Base-by-base conservation (phyloP, 192 early-diverging fungal genomes). In the Obelidium mucronatum region DNA sequence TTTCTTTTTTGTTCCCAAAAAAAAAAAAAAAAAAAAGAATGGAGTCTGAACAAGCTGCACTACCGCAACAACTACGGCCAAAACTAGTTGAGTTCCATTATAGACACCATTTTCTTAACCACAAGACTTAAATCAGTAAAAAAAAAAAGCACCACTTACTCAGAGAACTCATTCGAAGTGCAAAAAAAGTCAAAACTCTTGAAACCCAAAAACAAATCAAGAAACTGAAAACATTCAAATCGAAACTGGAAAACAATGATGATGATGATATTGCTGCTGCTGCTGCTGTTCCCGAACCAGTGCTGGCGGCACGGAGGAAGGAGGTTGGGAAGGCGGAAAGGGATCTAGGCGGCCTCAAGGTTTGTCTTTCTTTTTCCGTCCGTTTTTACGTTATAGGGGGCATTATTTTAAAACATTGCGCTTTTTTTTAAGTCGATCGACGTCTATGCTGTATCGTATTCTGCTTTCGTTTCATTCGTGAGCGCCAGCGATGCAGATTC, bases 111-210 rank as follows among this genome's bases (percentile, higher is more conserved):
- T 35, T 35, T 66, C n/a, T n/a, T n/a, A n/a, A 66, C n/a, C 63
- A 66, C 13, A 24, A 73, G 35, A 52, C 55, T 58, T 28, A 28
- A 58, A 11, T 58, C 55, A 6, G 8, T 58, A 64, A 13, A 22
- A 24, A 71, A 30, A 31, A 44, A 15, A 40, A 83, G 82, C 79
- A 80, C 74, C 82, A 84, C 55, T 56, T 79, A n/a, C 59, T 63
- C 40, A 44, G 58, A 22, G 39, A 54, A 3, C 73, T 84, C 19
- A 62, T 80, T 17, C 69, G 75, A 2, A 15, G 19, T 40, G 67
- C 53, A 6, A 81, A 78, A 37, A 81, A 81, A 69, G 75, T 44
- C 48, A 81, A 80, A 60, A 55, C 59, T 22, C 78, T 79, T 42
- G 72, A 70, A 36, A 67, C 66, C 3, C 74, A 67, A 24, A 67